phyloP scores from a whole-genome alignment of 1,284 basidiomycete genomes.

The Sphaerobolus stellatus region DNA sequence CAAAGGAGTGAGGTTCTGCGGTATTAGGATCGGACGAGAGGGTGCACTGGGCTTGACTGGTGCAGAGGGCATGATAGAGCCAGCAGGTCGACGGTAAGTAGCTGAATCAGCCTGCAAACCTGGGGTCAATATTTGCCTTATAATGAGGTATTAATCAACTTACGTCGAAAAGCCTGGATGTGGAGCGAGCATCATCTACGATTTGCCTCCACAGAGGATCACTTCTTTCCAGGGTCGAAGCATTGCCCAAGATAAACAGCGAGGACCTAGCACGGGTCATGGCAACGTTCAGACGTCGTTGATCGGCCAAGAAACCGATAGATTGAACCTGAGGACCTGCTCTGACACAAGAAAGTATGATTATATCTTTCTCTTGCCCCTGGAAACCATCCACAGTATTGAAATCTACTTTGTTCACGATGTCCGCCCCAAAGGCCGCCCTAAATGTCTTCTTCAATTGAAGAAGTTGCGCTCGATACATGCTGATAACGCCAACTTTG shows the following conservation, averaged over 20 bases:
- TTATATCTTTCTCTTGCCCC: conserved; percentile 96
- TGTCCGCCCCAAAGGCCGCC: conserved; percentile 70
- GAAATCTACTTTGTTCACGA: conserved; percentile 82
- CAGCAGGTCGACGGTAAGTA: conserved; percentile 1
- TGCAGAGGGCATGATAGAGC: not conserved
- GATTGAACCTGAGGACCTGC: conserved; percentile 77
- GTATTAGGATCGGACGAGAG: not conserved
- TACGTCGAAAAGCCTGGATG: conserved; percentile 40
- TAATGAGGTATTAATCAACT: conserved; percentile 16
- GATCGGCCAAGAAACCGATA: conserved; percentile 88
- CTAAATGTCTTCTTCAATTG: conserved; percentile 77
- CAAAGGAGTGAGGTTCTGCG: not conserved
- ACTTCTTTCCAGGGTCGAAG: conserved; percentile 81
- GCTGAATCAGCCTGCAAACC: conserved; percentile 4
- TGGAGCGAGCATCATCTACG: conserved; percentile 67
- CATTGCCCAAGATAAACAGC: conserved; percentile 91
- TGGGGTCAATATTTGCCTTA: not conserved
- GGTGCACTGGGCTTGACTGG: not conserved
- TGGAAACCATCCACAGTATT: conserved; percentile 99
- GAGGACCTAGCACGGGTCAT: conserved; percentile 94
- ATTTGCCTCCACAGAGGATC: conserved; percentile 81
- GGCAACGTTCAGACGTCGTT: conserved; percentile 95
- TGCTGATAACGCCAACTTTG: conserved; percentile 88
- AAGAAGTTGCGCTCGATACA: conserved; percentile 91
- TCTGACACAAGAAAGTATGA: conserved; percentile 93